Percentiles rank a stretch among this genome's conserved stretches.
These are phyloP conservation scores for Monilinia laxa DNA, from an alignment of 2,329 filamentous ascomycete genomes.

Conservation along the genomic window DNA sequence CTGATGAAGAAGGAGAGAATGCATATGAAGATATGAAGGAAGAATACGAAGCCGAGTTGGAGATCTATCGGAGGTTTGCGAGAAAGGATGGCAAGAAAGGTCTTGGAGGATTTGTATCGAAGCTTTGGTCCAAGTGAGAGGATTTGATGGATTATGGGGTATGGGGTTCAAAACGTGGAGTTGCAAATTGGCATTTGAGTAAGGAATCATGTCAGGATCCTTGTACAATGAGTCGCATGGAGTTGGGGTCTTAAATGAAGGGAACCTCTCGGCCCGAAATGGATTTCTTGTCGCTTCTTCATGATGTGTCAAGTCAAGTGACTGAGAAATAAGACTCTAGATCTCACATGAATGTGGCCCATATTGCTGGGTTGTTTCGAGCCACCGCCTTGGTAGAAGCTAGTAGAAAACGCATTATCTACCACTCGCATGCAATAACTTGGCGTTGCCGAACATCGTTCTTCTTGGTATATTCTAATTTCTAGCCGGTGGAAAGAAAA, in stretches of 20 bases:
- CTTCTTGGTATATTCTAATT: constrained; percentile 14
- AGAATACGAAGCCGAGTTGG: constrained; percentile 8
- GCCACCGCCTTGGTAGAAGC: not conserved
- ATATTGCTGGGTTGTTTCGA: not conserved
- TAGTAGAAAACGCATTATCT: not conserved
- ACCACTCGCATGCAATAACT: not conserved
- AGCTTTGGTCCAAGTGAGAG: constrained; percentile 15
- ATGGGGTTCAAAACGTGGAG: not conserved
- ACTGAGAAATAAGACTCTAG: constrained; percentile 7
- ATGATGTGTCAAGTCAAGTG: not conserved
- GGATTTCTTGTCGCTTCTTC: not conserved
- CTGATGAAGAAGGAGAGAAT: not conserved
- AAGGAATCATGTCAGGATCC: not conserved
- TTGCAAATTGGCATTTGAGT: not conserved
- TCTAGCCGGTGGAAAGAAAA: not conserved
- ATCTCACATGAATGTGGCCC: not conserved
- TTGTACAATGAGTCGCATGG: not conserved
- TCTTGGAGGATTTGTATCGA: not conserved
- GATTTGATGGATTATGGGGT: not conserved
- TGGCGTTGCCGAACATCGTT: not conserved
- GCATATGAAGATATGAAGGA: constrained; percentile 16
- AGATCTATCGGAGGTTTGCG: constrained; percentile 2
- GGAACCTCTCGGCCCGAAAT: not conserved
- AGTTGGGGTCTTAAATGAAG: not conserved
- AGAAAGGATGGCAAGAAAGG: not conserved